Conservation (phyloP, 345 rosid species). For the Erysimum cheiranthoides region DNA sequence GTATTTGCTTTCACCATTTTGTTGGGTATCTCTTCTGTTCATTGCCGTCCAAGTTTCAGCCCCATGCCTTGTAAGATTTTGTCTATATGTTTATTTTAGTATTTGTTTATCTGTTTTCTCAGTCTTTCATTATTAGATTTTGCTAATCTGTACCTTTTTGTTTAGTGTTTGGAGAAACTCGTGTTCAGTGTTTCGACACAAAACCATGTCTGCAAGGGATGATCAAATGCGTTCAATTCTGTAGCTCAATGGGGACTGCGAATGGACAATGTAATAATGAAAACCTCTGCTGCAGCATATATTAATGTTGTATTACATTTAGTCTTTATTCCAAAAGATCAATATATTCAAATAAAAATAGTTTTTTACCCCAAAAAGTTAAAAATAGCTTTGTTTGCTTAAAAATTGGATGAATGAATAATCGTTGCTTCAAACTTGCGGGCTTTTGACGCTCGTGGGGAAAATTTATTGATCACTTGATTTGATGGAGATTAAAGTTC, state of each 20-base stretch:
- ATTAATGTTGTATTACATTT: background rate
- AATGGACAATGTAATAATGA: slow-evolving; percentile 27
- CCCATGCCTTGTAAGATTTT: background rate
- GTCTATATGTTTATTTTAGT: background rate
- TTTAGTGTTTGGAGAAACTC: background rate
- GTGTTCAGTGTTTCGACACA: slow-evolving; percentile 22
- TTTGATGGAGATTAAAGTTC: no score
- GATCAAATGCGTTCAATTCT: slow-evolving; percentile 24
- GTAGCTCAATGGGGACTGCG: slow-evolving; percentile 18
- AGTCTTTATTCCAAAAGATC: background rate
- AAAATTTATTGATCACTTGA: no score
- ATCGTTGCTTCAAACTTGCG: background rate
- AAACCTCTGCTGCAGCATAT: slow-evolving; percentile 20
- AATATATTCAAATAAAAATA: background rate
- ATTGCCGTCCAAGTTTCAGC: slow-evolving; percentile 4
- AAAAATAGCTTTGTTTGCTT: background rate
- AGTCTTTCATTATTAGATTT: background rate
- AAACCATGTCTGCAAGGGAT: slow-evolving; percentile 17
- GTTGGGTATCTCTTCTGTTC: background rate
- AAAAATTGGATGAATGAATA: background rate
- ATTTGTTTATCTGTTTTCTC: no score
- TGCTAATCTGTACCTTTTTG: background rate
- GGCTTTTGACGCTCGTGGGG: no score
- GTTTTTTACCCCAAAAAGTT: background rate
- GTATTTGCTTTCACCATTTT: slow-evolving; percentile 12